Conservation (phyloP, 257 asterid genomes). For the Salvia rosmarinus region DNA sequence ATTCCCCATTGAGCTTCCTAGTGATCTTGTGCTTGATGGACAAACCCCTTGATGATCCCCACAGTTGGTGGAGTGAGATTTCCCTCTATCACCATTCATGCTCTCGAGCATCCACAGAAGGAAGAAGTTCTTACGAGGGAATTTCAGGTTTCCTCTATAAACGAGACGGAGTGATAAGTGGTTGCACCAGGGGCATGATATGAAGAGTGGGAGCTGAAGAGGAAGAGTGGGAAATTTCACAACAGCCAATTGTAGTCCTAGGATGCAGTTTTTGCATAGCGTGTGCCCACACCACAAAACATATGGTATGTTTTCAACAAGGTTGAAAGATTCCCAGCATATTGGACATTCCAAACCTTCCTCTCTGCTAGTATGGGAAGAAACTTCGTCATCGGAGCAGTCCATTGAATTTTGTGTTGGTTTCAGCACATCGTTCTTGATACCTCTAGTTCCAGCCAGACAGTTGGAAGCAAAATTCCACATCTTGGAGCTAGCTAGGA, state of each 20-base stretch:
- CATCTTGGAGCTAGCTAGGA: constrained; percentile 46
- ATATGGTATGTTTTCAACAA: constrained; percentile 86
- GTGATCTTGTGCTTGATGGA: constrained; percentile 47
- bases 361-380: constrained; percentile 65
- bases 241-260: constrained; percentile 89
- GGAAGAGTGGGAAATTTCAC: constrained; percentile 78
- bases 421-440: constrained; percentile 50
- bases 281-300: constrained; percentile 98
- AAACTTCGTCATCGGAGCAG: constrained; percentile 76
- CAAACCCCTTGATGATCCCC: constrained; percentile 60
- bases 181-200: constrained; percentile 97
- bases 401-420: constrained; percentile 52
- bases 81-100: constrained; percentile 84
- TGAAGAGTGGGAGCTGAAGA: constrained; percentile 85
- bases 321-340: constrained; percentile 95
- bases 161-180: constrained; percentile 76
- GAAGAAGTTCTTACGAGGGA: constrained; percentile 92
- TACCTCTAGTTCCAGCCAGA: constrained; percentile 60
- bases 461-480: constrained; percentile 81
- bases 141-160: constrained; percentile 72
- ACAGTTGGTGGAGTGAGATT: constrained; percentile 54
- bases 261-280: constrained; percentile 93
- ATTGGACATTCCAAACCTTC: constrained; percentile 91
- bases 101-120: constrained; percentile 99
- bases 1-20: constrained; percentile 41